Conservation (phyloP, 805 yeast genomes). For the Cyberlindnera japonica region DNA sequence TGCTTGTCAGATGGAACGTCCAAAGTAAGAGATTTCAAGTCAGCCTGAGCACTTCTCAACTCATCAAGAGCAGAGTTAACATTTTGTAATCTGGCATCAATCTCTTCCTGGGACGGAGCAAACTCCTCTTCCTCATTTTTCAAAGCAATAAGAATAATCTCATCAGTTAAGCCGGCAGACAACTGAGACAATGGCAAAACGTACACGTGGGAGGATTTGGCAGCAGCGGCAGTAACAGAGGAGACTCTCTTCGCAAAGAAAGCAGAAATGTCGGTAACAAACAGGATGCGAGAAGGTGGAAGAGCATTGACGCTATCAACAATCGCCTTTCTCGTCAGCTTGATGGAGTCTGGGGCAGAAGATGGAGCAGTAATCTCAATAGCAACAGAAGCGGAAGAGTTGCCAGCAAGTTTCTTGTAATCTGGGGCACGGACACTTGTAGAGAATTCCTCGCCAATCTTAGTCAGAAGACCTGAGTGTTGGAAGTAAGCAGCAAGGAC, state of each 20-base stretch:
- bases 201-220: slow-evolving; percentile 45
- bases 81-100: slow-evolving; percentile 47
- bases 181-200: slow-evolving; percentile 57
- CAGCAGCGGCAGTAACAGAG: slow-evolving; percentile 36
- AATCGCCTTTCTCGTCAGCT: slow-evolving; percentile 64
- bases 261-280: slow-evolving; percentile 61
- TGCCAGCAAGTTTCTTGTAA: slow-evolving; percentile 40
- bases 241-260: slow-evolving; percentile 51
- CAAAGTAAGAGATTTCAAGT: slow-evolving; percentile 49
- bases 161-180: slow-evolving; percentile 38
- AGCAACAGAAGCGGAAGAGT: slow-evolving; percentile 41
- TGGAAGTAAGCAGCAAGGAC: slow-evolving; percentile 65
- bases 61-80: slow-evolving; percentile 53
- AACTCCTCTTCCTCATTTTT: slow-evolving; percentile 57
- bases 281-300: slow-evolving; percentile 60
- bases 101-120: slow-evolving; percentile 62
- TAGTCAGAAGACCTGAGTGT: slow-evolving; percentile 44
- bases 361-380: slow-evolving; percentile 59
- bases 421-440: slow-evolving; percentile 49
- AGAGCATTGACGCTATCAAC: slow-evolving; percentile 70
- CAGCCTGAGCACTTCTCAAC: slow-evolving; percentile 54
- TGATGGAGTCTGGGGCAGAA: slow-evolving; percentile 46
- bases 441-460: slow-evolving; percentile 37
- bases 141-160: slow-evolving; percentile 52
- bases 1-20: slow-evolving; percentile 54